Conservation (phyloP, 495 filamentous ascomycete species). For the Xylaria nigripes region DNA sequence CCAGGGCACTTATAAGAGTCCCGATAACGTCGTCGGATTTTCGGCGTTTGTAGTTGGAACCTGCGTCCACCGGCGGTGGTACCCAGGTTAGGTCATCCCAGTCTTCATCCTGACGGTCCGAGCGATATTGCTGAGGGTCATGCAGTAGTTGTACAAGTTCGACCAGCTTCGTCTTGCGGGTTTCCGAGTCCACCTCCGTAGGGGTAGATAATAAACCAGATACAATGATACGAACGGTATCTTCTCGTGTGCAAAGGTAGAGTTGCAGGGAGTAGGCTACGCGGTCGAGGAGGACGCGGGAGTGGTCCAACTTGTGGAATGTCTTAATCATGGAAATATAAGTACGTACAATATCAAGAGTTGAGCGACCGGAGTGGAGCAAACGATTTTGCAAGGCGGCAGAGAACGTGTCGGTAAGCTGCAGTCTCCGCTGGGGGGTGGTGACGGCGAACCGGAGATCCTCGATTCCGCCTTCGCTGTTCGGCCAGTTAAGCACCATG, state of each 20-base stretch:
- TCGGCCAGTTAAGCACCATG: constrained; percentile 77
- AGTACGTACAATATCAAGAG: constrained; percentile 75
- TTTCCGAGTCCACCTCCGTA: constrained; percentile 41
- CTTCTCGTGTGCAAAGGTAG: constrained; percentile 88
- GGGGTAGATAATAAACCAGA: constrained; percentile 70
- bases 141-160: constrained; percentile 72
- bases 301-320: constrained; percentile 82
- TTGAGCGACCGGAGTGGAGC: constrained; percentile 82
- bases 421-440: constrained; percentile 48
- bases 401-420: constrained; percentile 65
- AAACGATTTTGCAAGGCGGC: constrained; percentile 59
- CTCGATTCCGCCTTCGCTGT: constrained; percentile 71
- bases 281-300: constrained; percentile 81
- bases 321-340: constrained; percentile 91
- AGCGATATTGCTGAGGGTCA: constrained; percentile 46
- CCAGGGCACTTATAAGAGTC: constrained; percentile 77
- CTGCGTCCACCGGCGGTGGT: constrained; percentile 87
- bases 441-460: constrained; percentile 54
- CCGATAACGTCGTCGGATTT: constrained; percentile 88
- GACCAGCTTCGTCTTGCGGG: constrained; percentile 41
- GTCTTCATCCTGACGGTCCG: constrained; percentile 44
- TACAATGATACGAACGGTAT: constrained; percentile 82
- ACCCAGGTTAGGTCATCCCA: constrained; percentile 89
- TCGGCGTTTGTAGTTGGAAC: constrained; percentile 81
- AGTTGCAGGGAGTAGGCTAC: constrained; percentile 74